Base-by-base conservation (phyloP, 768 basidiomycete genomes). In the Podaxis sp. region DNA sequence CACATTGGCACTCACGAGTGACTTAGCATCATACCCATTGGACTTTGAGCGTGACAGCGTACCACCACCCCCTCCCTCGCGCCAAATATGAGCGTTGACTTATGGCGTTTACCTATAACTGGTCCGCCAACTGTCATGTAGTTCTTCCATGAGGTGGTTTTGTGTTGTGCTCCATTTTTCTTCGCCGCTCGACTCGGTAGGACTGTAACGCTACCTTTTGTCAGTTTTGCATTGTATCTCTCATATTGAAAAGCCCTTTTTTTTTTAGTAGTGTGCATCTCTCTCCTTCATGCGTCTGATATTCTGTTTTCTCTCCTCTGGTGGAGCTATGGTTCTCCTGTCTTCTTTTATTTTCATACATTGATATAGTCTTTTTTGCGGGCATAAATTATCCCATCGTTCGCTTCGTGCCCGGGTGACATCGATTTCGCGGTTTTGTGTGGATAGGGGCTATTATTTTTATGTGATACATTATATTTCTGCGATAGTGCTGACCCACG, bases 11-110 rank as follows among this genome's bases (percentile, higher is more conserved):
- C 81, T 95, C 63, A 94, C 92, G 64, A 88, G 82, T 68, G 93
- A 93, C 73, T 74, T 95, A 60, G 86, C 90, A 48, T 89, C 90
- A n/a, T 93, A 91, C 69, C 91, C 92, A 15, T 81, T 94, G 59
- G 85, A 84, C 36, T 92, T 90, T 69, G 89, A 93, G 69, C 77
- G 78, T 41, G 80, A 81, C 58, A 79, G 76, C 55, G 70, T 75
- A 17, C 75, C 63, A 58, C 74, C 66, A 65, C 60, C 33, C 6
- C 76, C 68, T 54, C 50, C 51, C 51, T 37, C 64, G 33, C 63
- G 53, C 60, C 55, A 62, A 53, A 48, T 41, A 50, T 60, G 24
- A 51, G 4, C 30, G 44, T 41, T 20, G 57, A 54, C 38, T 41
- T 41, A 13, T 26, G 48, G 11, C 24, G 49, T 17, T 6, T 46